phyloP scores from a whole-genome alignment of 202 grass and related monocot species.

The Hordeum pubiflorum region DNA sequence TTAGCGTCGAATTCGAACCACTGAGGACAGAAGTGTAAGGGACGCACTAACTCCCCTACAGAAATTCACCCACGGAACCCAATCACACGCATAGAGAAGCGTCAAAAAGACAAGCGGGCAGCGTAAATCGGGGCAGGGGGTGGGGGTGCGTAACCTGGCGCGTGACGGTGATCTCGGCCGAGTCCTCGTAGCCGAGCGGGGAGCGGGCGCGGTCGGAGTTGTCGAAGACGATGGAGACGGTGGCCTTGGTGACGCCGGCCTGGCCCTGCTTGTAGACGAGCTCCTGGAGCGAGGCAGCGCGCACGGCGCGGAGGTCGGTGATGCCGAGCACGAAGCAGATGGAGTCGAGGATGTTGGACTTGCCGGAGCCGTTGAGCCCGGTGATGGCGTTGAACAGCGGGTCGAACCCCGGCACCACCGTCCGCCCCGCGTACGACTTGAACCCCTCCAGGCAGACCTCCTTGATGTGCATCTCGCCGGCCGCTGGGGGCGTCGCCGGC shows the following conservation, averaged over 20 bases:
- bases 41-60: neutral
- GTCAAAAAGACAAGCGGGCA: neutral
- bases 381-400: slow-evolving; percentile 98
- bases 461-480: slow-evolving; percentile 82
- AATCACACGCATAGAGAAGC: neutral
- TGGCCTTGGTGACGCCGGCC: slow-evolving; percentile 90
- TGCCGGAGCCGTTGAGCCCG: slow-evolving; percentile 90
- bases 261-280: slow-evolving; percentile 99
- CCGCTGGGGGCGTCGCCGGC: slow-evolving; percentile 25
- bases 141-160: slow-evolving; percentile 45
- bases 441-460: slow-evolving; percentile 91
- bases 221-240: slow-evolving; percentile 84
- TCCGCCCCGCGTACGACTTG: slow-evolving; percentile 90
- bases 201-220: slow-evolving; percentile 77
- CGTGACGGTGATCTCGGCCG: slow-evolving; percentile 80
- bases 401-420: slow-evolving; percentile 84
- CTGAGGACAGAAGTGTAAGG: neutral
- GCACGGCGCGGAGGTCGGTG: slow-evolving; percentile 85
- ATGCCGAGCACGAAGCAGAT: slow-evolving; percentile 98
- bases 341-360: slow-evolving; percentile 98
- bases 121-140: neutral
- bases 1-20: neutral
- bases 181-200: slow-evolving; percentile 87
- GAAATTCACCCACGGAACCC: neutral
- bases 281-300: slow-evolving; percentile 79